Conservation (phyloP, 306 rosid species). For the Fagus sylvatica region DNA sequence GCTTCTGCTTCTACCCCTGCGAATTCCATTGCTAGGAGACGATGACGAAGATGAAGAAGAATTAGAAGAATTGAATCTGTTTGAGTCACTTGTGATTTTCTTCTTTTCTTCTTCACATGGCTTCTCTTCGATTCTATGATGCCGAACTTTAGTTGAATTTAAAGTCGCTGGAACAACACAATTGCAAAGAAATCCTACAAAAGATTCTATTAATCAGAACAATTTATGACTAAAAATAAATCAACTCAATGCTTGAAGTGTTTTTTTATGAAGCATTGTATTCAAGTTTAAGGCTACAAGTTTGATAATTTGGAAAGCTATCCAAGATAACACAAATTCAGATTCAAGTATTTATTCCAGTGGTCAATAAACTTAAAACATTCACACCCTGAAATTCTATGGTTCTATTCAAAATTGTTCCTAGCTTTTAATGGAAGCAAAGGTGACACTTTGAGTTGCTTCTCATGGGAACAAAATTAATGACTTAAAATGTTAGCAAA, state of each 20-base stretch:
- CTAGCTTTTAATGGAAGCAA: too few relatives aligned
- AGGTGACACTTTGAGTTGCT: too few relatives aligned
- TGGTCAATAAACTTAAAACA: too few relatives aligned
- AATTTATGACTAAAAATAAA: neutral
- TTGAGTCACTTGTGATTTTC: constrained; percentile 41
- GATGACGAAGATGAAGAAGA: constrained; percentile 48
- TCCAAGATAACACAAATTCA: too few relatives aligned
- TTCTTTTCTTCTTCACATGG: constrained; percentile 64
- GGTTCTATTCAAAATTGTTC: too few relatives aligned
- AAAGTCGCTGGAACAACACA: constrained; percentile 84
- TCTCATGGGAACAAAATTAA: neutral
- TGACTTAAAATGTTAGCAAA: too few relatives aligned
- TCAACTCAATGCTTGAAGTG: neutral
- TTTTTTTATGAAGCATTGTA: too few relatives aligned
- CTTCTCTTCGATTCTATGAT: constrained; percentile 65
- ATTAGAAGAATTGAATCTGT: constrained; percentile 35
- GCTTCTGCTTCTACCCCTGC: constrained; percentile 84
- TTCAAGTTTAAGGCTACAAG: too few relatives aligned
- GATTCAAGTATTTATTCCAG: too few relatives aligned
- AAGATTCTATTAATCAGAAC: neutral
- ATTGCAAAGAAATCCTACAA: constrained; percentile 82
- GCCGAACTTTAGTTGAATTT: constrained; percentile 73
- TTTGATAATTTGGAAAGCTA: too few relatives aligned
- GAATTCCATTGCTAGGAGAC: constrained; percentile 41
- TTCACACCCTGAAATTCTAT: too few relatives aligned